Evolutionary conservation across 495 filamentous ascomycete genomes (phyloP).

Genomic region (Articulospora tetracladia): DNA sequence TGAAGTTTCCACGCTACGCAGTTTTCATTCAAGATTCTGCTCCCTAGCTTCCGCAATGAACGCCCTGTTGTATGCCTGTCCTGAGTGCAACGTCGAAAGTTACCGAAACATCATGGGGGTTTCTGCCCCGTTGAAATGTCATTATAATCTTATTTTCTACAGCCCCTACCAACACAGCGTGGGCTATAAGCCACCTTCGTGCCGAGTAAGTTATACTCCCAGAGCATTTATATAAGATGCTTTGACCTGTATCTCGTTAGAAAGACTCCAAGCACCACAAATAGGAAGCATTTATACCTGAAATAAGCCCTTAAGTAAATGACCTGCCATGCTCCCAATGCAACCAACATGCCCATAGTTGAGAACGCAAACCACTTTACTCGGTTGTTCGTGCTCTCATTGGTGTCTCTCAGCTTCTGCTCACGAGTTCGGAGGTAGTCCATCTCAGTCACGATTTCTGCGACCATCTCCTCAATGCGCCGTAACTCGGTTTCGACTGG

Average conservation of each 20-base stretch:
- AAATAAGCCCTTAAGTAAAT: slow-evolving; percentile 97
- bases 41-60: too few species aligned
- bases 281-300: slow-evolving; percentile 45
- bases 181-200: not conserved
- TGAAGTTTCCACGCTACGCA: too few species aligned
- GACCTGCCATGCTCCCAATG: slow-evolving; percentile 93
- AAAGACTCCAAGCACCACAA: not conserved
- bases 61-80: too few species aligned
- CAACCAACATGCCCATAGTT: slow-evolving; percentile 90
- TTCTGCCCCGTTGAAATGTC: slow-evolving; percentile 4
- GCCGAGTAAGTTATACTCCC: not conserved
- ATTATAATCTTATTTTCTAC: slow-evolving; percentile 26
- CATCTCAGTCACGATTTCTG: slow-evolving; percentile 81
- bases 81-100: not conserved
- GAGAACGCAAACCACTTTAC: slow-evolving; percentile 98
- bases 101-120: not conserved
- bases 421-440: slow-evolving; percentile 87
- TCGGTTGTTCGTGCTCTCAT: slow-evolving; percentile 98
- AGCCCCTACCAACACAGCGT: slow-evolving; percentile 23
- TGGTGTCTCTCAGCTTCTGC: slow-evolving; percentile 95
- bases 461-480: slow-evolving; percentile 83
- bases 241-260: slow-evolving; percentile 57
- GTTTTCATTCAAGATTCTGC: too few species aligned
- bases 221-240: slow-evolving; percentile 67
- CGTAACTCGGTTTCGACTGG: slow-evolving; percentile 94